These are phyloP conservation scores for Candida coleopterorum DNA, from an alignment of 805 yeast species.

Conservation along the genomic window DNA sequence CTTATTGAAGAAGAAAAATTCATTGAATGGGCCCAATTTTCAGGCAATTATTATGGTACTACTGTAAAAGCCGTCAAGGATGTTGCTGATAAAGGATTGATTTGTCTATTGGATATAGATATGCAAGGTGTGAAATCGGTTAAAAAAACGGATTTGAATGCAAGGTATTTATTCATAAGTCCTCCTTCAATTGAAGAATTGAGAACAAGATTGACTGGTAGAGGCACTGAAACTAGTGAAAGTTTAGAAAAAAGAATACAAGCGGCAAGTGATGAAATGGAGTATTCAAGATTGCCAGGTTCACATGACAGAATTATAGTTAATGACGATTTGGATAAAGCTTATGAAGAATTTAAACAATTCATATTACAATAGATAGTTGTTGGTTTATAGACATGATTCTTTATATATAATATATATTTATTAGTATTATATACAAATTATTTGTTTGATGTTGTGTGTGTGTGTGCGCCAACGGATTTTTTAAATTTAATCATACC, in stretches of 20 bases:
- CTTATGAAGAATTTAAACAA: constrained; percentile 73
- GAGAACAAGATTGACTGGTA: constrained; percentile 66
- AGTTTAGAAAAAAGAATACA: constrained; percentile 75
- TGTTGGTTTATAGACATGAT: no score
- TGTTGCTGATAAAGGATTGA: constrained; percentile 58
- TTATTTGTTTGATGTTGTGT: no score
- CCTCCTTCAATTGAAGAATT: constrained; percentile 89
- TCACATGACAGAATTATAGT: constrained; percentile 88
- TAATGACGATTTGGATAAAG: constrained; percentile 87
- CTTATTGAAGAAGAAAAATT: constrained; percentile 72
- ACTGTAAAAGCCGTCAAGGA: constrained; percentile 79
- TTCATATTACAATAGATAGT: constrained; percentile 35
- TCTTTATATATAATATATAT: no score
- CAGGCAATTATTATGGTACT: constrained; percentile 97
- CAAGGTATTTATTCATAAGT: constrained; percentile 80
- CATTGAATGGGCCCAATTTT: constrained; percentile 97
- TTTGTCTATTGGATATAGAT: constrained; percentile 93
- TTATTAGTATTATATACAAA: no score
- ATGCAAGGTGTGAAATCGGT: constrained; percentile 98
- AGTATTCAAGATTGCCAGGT: constrained; percentile 75
- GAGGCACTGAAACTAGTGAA: constrained; percentile 95
- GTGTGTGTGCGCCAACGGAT: no score
- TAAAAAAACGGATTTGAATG: constrained; percentile 74
- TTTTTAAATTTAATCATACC: no score
- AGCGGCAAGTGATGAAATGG: constrained; percentile 88